Evolutionary conservation across 352 stramenopile species (phyloP).

Genomic region (Globisporangium polare): DNA sequence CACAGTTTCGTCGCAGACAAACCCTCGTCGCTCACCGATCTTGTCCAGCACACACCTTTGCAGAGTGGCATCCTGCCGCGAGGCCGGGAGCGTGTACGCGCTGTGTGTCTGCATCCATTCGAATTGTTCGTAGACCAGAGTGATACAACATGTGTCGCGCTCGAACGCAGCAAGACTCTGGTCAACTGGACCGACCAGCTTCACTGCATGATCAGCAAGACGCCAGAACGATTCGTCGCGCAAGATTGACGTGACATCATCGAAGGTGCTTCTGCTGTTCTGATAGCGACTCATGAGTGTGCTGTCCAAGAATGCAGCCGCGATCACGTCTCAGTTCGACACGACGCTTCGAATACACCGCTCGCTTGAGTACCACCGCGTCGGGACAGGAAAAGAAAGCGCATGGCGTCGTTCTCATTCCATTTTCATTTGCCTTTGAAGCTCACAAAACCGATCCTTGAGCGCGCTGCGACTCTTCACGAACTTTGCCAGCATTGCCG

Average conservation of each 20-base stretch:
- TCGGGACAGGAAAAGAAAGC: background rate
- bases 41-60: background rate
- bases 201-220: background rate
- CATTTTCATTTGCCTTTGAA: background rate
- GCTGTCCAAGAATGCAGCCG: background rate
- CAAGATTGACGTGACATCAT: background rate
- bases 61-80: background rate
- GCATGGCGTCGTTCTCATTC: background rate
- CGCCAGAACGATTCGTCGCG: background rate
- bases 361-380: background rate
- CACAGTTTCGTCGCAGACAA: background rate
- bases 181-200: background rate
- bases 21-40: background rate
- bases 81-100: background rate
- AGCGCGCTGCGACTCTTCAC: background rate
- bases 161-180: background rate
- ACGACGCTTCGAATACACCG: background rate
- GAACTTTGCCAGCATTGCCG: constrained; percentile 29
- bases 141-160: background rate
- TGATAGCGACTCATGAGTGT: background rate
- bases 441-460: background rate
- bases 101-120: background rate
- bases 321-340: background rate
- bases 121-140: background rate
- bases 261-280: background rate